Evolutionary conservation across 2,329 filamentous ascomycete species (phyloP).

Genomic region (Macrophomina tecta): DNA sequence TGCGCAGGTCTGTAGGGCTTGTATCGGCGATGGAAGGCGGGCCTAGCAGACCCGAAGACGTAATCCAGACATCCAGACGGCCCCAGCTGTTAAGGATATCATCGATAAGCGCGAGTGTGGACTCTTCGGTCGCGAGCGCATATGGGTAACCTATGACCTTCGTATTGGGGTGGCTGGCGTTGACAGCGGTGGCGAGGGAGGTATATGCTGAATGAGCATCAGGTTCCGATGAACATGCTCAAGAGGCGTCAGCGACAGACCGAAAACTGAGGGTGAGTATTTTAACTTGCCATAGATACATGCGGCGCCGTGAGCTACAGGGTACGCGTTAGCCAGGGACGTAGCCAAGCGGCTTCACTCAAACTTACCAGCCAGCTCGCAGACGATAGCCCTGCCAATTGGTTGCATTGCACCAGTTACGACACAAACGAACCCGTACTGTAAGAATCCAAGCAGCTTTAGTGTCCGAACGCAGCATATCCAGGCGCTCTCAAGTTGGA

Average conservation of each 20-base stretch:
- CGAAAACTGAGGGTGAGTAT: neutral
- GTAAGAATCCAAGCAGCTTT: neutral
- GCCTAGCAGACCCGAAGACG: constrained; percentile 63
- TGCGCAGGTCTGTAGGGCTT: constrained; percentile 61
- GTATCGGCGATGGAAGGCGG: constrained; percentile 64
- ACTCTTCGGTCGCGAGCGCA: constrained; percentile 64
- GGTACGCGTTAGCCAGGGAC: neutral
- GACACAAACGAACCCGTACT: constrained; percentile 70
- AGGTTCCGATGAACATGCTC: constrained; percentile 16
- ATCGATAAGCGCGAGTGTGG: constrained; percentile 65
- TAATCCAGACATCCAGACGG: constrained; percentile 65
- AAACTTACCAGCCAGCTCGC: constrained; percentile 61
- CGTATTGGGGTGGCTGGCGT: constrained; percentile 55
- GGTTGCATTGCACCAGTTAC: constrained; percentile 68
- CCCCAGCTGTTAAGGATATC: constrained; percentile 67
- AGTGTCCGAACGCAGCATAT: neutral
- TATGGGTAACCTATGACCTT: constrained; percentile 68
- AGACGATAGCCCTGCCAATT: constrained; percentile 65
- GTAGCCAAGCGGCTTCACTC: neutral
- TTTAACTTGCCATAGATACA: constrained; percentile 59
- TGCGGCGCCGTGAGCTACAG: constrained; percentile 65
- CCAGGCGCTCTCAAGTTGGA: neutral
- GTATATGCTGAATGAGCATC: neutral
- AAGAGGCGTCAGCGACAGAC: too few relatives aligned
- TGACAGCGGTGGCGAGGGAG: constrained; percentile 1